Evolutionary conservation across 352 stramenopile species (phyloP), one percentile per base, ranked within the genome.

Genomic region (Globisporangium spinosum): DNA sequence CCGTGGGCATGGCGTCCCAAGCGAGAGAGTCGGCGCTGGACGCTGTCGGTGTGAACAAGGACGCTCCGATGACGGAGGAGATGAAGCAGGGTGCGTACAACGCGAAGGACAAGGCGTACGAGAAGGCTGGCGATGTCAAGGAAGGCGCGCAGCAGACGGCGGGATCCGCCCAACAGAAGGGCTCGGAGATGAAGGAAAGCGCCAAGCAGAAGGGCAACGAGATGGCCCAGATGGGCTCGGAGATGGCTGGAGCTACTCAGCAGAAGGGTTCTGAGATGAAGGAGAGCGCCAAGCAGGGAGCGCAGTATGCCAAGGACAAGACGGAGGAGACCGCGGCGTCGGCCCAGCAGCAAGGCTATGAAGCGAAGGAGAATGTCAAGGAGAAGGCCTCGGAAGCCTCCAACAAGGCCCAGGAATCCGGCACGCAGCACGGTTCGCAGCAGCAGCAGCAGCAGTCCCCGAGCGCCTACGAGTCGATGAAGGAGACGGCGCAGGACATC

Each of bases 121-220:
- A 62, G 56, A 32, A 45, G 56, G 56, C 20, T 1, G 25, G 35
- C 32, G 29, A 54, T 0, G 17, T 29, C 34, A 68, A 68, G 62
- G 20, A 68, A 62, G 62, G 35, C 35, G 62, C 62, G 0, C 51
- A 56, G 12, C 49, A 68, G 13, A 62, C 57, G 62, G 51, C 35
- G 0, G 62, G 40, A 12, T 51, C 23, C 1, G 53, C 12, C 3
- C 22, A 68, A 4, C 22, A 51, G 27, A 68, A 62, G 38, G 62
- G 35, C 0, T 25, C 38, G 15, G 59, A 56, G 8, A 40, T 57
- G 23, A 25, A 17, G 1, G 59, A 22, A 1, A 17, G 1, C 5
- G 59, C 13, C 10, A 10, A 65, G 12, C 10, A 65, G 43, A 57
- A 53, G 3, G 57, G 56, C 17, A 7, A 12, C 15, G 12, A 56